Base-by-base conservation (phyloP, 2,329 filamentous ascomycete genomes). In the Cercospora janseana region DNA sequence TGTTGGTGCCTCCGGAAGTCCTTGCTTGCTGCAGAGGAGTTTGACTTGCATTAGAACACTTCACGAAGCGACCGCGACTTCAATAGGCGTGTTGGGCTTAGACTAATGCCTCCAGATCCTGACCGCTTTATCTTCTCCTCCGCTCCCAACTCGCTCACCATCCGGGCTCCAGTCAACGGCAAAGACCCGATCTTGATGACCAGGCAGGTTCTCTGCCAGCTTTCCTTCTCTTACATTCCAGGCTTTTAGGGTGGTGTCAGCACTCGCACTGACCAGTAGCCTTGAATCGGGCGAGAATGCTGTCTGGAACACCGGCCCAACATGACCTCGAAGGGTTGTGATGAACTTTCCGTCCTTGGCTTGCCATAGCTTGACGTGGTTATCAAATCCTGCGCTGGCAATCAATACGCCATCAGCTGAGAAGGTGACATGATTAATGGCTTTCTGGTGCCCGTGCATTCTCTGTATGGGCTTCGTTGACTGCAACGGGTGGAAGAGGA, bases 161-260 rank as follows among this genome's bases (percentile, higher is more conserved):
- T 96, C 91, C 0, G 89, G 86, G 60, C 87, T 91, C 93, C 92
- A 97, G 68, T 97, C 92, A 9, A 96, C 84, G 0, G 91, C 89
- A 69, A 91, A 96, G 0, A 96, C 91, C 68, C 96, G 88, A 63
- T 95, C 92, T 66, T 88, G 81, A 68, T 97, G 92, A 0, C 92
- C 90, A 0, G 91, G 89, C 37, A 97, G 74, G 72, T 96, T 91
- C 69, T 80, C 79, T 57, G 83, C 81, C 51, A 98, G 72, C 70
- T 94, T 95, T 43, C 85, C 87, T 1, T 86, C 88, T 55, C 85
- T 79, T 66, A 95, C 87, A 63, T 94, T 90, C 91, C 92, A 98
- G 4, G 94, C 87, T 67, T 95, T 97, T 41, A 97, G 73, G 0
- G 93, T 97, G 2, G 88, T 93, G 66, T 97, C 93, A 68, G 95